Evolutionary conservation across 768 basidiomycete genomes (phyloP), one percentile per base, ranked within the genome.

Genomic region (Tricholoma sp.): DNA sequence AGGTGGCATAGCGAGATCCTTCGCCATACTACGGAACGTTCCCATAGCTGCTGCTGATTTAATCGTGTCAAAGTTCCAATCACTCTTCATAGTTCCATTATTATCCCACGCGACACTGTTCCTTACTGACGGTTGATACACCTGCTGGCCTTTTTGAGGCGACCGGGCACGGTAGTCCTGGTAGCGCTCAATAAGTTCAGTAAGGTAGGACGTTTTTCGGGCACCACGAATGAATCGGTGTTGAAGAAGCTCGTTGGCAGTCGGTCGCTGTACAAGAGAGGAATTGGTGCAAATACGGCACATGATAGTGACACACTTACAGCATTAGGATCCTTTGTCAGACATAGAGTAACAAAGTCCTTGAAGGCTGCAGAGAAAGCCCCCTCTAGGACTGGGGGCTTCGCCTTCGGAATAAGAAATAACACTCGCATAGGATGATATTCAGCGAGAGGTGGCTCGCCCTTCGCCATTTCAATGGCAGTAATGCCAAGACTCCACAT

Each of bases 401-500:
- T 92, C 16, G 95, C 94, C 74, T 98, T 97, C 2, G 97, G 97
- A 60, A 98, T 99, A 50, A 98, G 79, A 77, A 98, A 98, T 54
- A 99, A 79, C 1, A 99, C 96, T 27, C 97, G 84, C 97, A 98
- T 98, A 0, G 95, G 97, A 66, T 98, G 97, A 69, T 98, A 96
- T 70, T 98, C 96, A 4, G 93, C 90, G 56, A 98, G 73, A 7
- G 97, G 97, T 0, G 97, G 97, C 65, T 98, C 94, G 45, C 97
- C 97, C 64, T 91, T 93, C 2, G 96, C 95, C 88, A 99, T 88
- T 76, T 98, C 96, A 51, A 98, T 97, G 54, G 94, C 94, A 1
- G 96, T 98, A 69, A 99, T 99, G 19, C 96, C 96, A 52, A 98
- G 75, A 68, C 91, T 94, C 96, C 96, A 98, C 79, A 98, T 88